phyloP scores from a whole-genome alignment of 108 stramenopile genomes.

The Bacterosira constricta region DNA sequence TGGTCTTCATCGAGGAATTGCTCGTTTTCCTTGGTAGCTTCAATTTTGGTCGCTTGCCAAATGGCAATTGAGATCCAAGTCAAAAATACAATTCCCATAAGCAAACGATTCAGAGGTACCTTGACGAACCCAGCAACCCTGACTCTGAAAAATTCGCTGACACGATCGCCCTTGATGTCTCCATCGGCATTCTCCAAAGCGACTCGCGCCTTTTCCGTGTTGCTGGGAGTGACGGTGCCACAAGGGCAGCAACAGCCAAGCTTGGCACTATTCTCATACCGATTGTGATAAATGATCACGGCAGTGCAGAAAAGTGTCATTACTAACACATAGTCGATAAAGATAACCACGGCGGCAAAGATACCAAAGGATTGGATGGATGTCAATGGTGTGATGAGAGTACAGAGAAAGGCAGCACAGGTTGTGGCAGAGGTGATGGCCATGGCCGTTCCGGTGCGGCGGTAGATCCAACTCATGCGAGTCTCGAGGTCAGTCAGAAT shows the following conservation, averaged over 20 bases:
- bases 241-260: constrained; percentile 51
- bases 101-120: constrained; percentile 24
- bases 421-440: constrained; percentile 61
- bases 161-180: constrained; percentile 37
- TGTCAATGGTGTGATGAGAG: constrained; percentile 50
- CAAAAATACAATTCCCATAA: constrained; percentile 30
- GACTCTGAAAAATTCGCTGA: constrained; percentile 50
- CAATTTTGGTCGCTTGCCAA: constrained; percentile 43
- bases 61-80: constrained; percentile 41
- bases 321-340: constrained; percentile 60
- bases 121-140: constrained; percentile 41
- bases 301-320: constrained; percentile 68
- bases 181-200: constrained; percentile 18
- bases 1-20: constrained; percentile 54
- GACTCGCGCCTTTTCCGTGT: constrained; percentile 27
- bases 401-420: constrained; percentile 62
- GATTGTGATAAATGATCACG: constrained; percentile 60
- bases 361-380: constrained; percentile 54
- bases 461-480: constrained; percentile 61
- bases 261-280: constrained; percentile 29
- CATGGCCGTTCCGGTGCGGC: constrained; percentile 62
- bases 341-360: constrained; percentile 61
- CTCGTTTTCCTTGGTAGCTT: constrained; percentile 53
- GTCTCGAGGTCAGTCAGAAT: constrained; percentile 43
- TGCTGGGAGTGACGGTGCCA: constrained; percentile 17